A percentile compares a stretch with the other conserved stretches of the same genome.
Conservation (phyloP, 306 rosid species). For the Pyrus bretschneideri region DNA sequence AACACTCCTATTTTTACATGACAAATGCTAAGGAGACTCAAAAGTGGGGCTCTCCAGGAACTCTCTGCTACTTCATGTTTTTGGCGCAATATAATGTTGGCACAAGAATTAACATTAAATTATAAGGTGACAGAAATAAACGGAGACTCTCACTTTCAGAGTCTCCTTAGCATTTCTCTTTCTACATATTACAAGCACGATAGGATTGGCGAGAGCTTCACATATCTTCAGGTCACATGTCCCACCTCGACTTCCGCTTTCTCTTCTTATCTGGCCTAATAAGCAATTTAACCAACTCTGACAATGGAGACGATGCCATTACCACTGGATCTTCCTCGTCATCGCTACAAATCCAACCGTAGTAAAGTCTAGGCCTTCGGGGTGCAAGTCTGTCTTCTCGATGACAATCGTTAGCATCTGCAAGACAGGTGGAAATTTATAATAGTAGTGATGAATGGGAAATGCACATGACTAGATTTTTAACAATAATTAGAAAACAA, state of each 20-base stretch:
- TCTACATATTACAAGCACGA: background rate
- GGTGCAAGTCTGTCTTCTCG: background rate
- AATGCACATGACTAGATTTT: background rate
- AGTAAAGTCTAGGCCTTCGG: constrained; percentile 24
- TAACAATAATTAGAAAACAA: background rate
- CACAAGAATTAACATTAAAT: too few relatives aligned
- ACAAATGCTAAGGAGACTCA: too few relatives aligned
- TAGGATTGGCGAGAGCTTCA: constrained; percentile 1
- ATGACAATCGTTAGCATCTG: background rate
- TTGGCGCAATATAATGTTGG: too few relatives aligned
- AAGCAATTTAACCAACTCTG: constrained; percentile 21
- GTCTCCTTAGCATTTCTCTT: too few relatives aligned
- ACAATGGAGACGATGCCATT: constrained; percentile 19
- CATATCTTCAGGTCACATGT: constrained; percentile 31
- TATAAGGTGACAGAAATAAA: too few relatives aligned
- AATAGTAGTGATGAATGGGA: too few relatives aligned
- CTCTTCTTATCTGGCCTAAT: background rate
- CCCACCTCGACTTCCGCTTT: constrained; percentile 52
- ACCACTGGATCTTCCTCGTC: constrained; percentile 16
- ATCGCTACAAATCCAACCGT: constrained; percentile 41
- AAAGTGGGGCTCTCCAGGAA: too few relatives aligned
- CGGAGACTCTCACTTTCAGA: too few relatives aligned
- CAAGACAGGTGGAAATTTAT: background rate
- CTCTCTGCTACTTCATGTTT: too few relatives aligned
- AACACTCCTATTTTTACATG: background rate